Conservation (phyloP, 768 basidiomycete species). For the Obba rivulosa region DNA sequence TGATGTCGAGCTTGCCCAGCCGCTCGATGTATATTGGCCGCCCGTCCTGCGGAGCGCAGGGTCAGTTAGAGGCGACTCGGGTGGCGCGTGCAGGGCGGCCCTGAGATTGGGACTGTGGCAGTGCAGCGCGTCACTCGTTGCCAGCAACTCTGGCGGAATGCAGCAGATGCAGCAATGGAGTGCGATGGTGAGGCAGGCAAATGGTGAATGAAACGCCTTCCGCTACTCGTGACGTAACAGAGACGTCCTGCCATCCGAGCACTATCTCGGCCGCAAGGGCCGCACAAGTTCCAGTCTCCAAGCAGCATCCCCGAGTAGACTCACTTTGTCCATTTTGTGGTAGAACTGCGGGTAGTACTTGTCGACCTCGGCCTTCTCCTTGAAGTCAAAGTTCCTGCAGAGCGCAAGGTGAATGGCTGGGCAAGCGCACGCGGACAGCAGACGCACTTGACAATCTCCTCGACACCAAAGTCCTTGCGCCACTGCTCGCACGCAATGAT, state of each 20-base stretch:
- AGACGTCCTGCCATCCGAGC: too few relatives aligned
- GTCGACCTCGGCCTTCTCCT: conserved; percentile 77
- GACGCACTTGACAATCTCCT: conserved; percentile 63
- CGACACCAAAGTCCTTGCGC: conserved; percentile 81
- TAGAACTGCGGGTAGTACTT: conserved; percentile 95
- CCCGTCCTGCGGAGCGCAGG: conserved; percentile 62
- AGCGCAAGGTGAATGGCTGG: conserved; percentile 1
- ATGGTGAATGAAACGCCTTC: neutral
- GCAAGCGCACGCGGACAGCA: neutral
- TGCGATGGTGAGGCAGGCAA: neutral
- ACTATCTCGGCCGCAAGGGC: too few relatives aligned
- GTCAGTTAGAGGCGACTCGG: too few relatives aligned
- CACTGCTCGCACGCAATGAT: conserved; percentile 77
- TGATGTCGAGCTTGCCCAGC: conserved; percentile 85
- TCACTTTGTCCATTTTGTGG: conserved; percentile 91
- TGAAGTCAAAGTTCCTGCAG: conserved; percentile 77
- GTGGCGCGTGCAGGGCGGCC: neutral
- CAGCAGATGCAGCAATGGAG: neutral
- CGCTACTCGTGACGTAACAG: too few relatives aligned
- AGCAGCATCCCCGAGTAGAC: conserved; percentile 7
- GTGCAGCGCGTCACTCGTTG: neutral
- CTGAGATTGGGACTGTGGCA: neutral
- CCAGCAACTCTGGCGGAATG: too few relatives aligned
- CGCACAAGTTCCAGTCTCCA: too few relatives aligned
- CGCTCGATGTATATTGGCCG: conserved; percentile 94